Evolutionary conservation across 2,329 filamentous ascomycete genomes (phyloP).

Genomic region (Penicillium concentricum): DNA sequence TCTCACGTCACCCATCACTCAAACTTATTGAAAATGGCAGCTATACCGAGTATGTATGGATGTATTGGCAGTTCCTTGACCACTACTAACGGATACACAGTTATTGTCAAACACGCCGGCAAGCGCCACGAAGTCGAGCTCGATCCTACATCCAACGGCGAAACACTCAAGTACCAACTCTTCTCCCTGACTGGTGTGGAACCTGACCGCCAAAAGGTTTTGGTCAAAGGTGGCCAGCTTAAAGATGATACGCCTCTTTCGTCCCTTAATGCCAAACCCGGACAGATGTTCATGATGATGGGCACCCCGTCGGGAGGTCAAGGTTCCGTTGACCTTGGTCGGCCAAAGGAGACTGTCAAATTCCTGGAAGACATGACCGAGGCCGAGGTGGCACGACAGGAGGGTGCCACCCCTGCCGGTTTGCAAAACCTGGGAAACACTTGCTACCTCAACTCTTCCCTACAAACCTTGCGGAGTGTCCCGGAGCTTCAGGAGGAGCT

Average conservation of each 20-base stretch:
- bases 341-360: slow-evolving; percentile 75
- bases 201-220: slow-evolving; percentile 91
- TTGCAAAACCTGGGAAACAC: slow-evolving; percentile 94
- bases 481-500: slow-evolving; percentile 87
- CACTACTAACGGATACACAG: slow-evolving; percentile 49
- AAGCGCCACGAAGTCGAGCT: slow-evolving; percentile 95
- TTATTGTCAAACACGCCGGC: slow-evolving; percentile 91
- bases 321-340: slow-evolving; percentile 58
- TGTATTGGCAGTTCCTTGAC: neutral
- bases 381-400: slow-evolving; percentile 78
- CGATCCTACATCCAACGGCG: slow-evolving; percentile 77
- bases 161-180: slow-evolving; percentile 93
- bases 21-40: slow-evolving; percentile 47
- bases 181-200: slow-evolving; percentile 95
- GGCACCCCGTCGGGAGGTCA: slow-evolving; percentile 74
- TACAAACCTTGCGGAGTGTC: slow-evolving; percentile 86
- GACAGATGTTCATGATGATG: slow-evolving; percentile 93
- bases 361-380: slow-evolving; percentile 98
- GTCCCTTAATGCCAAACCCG: slow-evolving; percentile 79
- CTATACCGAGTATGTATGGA: slow-evolving; percentile 52
- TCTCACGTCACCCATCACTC: neutral
- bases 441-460: slow-evolving; percentile 95
- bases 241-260: slow-evolving; percentile 91
- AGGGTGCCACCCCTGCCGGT: slow-evolving; percentile 82
- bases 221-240: slow-evolving; percentile 90